These are phyloP conservation scores for Pseudocercospora cruenta DNA, from an alignment of 2,329 filamentous ascomycete species.

Conservation along the genomic window DNA sequence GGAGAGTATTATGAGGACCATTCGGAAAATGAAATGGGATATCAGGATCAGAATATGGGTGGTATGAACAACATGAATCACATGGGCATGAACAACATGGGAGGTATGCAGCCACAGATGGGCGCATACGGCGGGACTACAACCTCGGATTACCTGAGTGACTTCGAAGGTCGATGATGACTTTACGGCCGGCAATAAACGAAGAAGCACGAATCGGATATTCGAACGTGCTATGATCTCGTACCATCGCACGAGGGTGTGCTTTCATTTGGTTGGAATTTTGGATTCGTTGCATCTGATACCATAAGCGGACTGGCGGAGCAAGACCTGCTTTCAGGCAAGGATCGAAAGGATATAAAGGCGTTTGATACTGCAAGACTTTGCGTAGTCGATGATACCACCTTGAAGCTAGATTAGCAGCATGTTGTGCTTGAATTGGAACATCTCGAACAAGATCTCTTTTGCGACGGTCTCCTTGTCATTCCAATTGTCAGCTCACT, in stretches of 20 bases:
- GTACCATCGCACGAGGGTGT: not conserved
- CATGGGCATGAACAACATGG: constrained; percentile 19
- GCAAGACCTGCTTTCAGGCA: constrained; percentile 1
- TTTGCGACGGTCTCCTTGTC: not conserved
- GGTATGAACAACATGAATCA: constrained; percentile 27
- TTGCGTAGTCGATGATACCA: constrained; percentile 14
- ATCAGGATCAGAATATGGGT: constrained; percentile 29
- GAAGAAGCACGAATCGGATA: not conserved
- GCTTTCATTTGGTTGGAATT: constrained; percentile 1
- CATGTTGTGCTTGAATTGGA: not conserved
- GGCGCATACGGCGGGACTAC: constrained; percentile 23
- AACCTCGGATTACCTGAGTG: constrained; percentile 36
- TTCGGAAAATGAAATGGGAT: constrained; percentile 58
- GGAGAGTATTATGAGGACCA: constrained; percentile 70
- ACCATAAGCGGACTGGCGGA: constrained; percentile 5
- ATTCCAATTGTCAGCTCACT: not conserved
- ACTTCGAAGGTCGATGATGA: constrained; percentile 40
- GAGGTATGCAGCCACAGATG: constrained; percentile 24
- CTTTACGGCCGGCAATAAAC: constrained; percentile 15
- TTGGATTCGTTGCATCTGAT: constrained; percentile 13
- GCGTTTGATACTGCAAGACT: constrained; percentile 9
- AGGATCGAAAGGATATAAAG: constrained; percentile 9
- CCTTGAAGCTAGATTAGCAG: constrained; percentile 8
- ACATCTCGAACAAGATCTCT: not conserved
- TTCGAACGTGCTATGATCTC: not conserved